These are phyloP conservation scores for Ganoderma lucidum DNA, from an alignment of 1,284 basidiomycete species.

Conservation along the genomic window DNA sequence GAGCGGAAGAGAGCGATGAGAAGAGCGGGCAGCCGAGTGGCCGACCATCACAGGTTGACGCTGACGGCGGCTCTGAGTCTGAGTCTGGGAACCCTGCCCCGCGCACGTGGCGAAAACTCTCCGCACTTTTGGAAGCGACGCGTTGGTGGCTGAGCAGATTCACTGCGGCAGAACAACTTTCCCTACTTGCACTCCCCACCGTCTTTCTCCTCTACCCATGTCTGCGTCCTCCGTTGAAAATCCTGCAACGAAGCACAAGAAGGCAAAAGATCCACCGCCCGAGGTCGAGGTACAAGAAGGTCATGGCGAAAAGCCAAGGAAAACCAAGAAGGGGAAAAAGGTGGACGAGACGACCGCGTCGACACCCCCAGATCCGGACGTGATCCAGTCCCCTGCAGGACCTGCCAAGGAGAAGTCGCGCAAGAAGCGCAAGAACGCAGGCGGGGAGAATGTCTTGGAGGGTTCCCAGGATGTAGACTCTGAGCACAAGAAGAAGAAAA, in stretches of 20 bases:
- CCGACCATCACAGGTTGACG: slow-evolving; percentile 16
- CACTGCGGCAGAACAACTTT: not conserved
- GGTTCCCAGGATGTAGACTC: slow-evolving; percentile 6
- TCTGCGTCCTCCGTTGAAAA: slow-evolving; percentile 16
- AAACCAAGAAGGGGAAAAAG: slow-evolving; percentile 24
- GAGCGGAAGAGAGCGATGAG: slow-evolving; percentile 1
- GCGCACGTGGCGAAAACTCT: slow-evolving; percentile 4
- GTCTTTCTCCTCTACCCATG: slow-evolving; percentile 10
- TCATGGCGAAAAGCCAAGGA: slow-evolving; percentile 17
- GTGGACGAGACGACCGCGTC: slow-evolving; percentile 5
- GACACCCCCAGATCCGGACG: not conserved
- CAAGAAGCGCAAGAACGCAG: slow-evolving; percentile 30
- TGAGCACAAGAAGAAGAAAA: slow-evolving; percentile 32
- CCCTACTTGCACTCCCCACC: not conserved
- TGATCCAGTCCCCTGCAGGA: not conserved
- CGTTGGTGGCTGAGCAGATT: slow-evolving; percentile 26
- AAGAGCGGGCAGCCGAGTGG: not conserved
- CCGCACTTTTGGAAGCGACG: slow-evolving; percentile 6
- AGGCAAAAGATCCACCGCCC: not conserved
- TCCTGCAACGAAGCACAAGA: slow-evolving; percentile 26
- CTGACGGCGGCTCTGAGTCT: slow-evolving; percentile 11
- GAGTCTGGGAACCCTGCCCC: slow-evolving; percentile 7
- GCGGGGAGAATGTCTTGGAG: slow-evolving; percentile 8
- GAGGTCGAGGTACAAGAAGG: not conserved
- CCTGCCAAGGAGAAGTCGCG: slow-evolving; percentile 22